Evolutionary conservation across 768 basidiomycete species (phyloP), one percentile per base, ranked within the genome.

Genomic region (Phallus indusiatus): DNA sequence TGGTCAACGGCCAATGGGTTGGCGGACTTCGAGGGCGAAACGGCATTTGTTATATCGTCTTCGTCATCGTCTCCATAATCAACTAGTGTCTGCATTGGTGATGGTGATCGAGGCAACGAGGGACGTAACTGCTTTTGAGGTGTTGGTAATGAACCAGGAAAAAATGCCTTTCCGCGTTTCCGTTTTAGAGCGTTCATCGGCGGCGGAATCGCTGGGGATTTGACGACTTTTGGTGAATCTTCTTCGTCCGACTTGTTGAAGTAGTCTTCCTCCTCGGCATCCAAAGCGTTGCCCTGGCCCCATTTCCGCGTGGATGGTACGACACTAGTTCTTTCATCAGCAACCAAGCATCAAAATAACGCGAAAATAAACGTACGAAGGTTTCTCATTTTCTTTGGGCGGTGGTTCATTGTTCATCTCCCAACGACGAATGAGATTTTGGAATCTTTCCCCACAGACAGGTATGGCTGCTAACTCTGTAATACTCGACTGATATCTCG

Each of bases 161-260:
- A 51, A 35, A n/a, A n/a, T n/a, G 52, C 55, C 53, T 24, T 52
- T 42, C 61, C 48, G 22, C 83, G 83, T 70, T 80, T 86, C 60
- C 81, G 82, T 70, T 84, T 86, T 64, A 81, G 70, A 22, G 70
- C 64, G 60, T 69, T 73, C 58, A 74, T 73, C 55, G 58, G 63
- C 52, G 69, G 64, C 9, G 68, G 64, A 64, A 42, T 67, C 64
- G 24, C 62, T 58, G 56, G 65, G 55, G 50, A 59, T 46, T 36
- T 60, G 67, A 53, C 69, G 66, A 18, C 71, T 69, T 35, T 72
- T 68, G 20, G 69, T 78, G 35, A 78, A 75, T 64, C 69, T 46
- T 93, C 93, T 47, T 92, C 89, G 62, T 93, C 91, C 46, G 90
- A 89, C 28, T 75, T 79, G 65, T 94, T 92, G 79, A 96, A 97